phyloP scores from a whole-genome alignment of 805 yeast genomes.

The Nakazawaea pomicola region DNA sequence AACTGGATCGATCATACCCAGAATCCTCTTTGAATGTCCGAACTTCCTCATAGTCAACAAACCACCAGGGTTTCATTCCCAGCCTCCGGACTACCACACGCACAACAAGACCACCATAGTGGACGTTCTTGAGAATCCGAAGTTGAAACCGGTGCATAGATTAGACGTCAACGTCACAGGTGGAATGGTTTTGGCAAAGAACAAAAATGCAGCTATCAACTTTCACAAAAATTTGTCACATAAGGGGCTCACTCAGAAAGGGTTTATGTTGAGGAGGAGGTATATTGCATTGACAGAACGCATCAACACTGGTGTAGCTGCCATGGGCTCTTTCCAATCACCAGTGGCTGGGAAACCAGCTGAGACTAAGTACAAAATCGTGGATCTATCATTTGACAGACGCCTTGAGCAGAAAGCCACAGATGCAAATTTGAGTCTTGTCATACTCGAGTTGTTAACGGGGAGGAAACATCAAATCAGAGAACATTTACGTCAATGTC shows the following conservation, averaged over 20 bases:
- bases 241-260: slow-evolving; percentile 28
- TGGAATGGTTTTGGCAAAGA: slow-evolving; percentile 32
- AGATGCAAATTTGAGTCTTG: slow-evolving; percentile 16
- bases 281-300: slow-evolving; percentile 26
- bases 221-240: slow-evolving; percentile 26
- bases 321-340: neutral
- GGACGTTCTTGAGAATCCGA: slow-evolving; percentile 4
- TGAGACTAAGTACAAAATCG: slow-evolving; percentile 13
- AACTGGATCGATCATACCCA: too few relatives aligned
- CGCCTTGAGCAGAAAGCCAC: slow-evolving; percentile 13
- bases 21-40: slow-evolving; percentile 12
- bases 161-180: slow-evolving; percentile 36
- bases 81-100: slow-evolving; percentile 22
- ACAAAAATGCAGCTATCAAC: slow-evolving; percentile 25
- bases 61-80: slow-evolving; percentile 28
- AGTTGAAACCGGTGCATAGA: slow-evolving; percentile 30
- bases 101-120: slow-evolving; percentile 13
- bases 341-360: slow-evolving; percentile 12
- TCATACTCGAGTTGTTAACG: slow-evolving; percentile 28
- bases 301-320: neutral
- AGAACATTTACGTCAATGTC: slow-evolving; percentile 20
- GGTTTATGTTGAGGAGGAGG: slow-evolving; percentile 28
- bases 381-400: neutral
- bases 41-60: slow-evolving; percentile 31
- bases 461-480: slow-evolving; percentile 39